Evolutionary conservation across 768 basidiomycete species (phyloP).

Genomic region (Bullera alba): DNA sequence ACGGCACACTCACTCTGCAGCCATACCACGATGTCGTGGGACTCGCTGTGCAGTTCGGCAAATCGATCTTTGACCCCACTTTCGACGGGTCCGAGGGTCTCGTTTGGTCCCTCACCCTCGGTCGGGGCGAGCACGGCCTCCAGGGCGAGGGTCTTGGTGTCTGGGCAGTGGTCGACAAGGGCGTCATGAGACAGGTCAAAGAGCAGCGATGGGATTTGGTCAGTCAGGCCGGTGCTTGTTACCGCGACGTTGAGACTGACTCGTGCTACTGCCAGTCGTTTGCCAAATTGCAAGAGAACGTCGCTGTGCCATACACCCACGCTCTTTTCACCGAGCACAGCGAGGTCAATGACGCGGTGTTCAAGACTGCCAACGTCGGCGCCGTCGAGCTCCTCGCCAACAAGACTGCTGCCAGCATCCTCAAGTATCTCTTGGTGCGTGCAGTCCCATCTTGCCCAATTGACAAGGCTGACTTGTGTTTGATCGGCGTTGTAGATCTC

Average conservation of each 20-base stretch:
- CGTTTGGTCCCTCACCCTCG: conserved; percentile 71
- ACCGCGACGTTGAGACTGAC: background rate
- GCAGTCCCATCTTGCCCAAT: background rate
- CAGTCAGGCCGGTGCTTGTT: conserved; percentile 40
- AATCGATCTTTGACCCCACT: conserved; percentile 67
- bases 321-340: conserved; percentile 83
- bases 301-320: conserved; percentile 56
- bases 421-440: conserved; percentile 76
- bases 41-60: conserved; percentile 55
- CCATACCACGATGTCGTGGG: conserved; percentile 81
- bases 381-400: conserved; percentile 59
- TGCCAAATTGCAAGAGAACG: conserved; percentile 61
- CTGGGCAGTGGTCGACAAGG: conserved; percentile 76
- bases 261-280: conserved; percentile 57
- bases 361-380: conserved; percentile 57
- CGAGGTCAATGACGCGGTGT: conserved; percentile 70
- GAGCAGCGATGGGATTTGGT: conserved; percentile 81
- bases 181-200: conserved; percentile 63
- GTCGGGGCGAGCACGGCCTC: conserved; percentile 47
- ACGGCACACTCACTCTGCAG: conserved; percentile 67
- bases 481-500: conserved; percentile 53
- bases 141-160: conserved; percentile 61
- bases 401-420: conserved; percentile 62
- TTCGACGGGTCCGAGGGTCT: conserved; percentile 64
- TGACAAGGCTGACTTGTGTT: background rate